Evolutionary conservation across 371 early-diverging fungal species (phyloP).

Genomic region (Apophysomyces variabilis): DNA sequence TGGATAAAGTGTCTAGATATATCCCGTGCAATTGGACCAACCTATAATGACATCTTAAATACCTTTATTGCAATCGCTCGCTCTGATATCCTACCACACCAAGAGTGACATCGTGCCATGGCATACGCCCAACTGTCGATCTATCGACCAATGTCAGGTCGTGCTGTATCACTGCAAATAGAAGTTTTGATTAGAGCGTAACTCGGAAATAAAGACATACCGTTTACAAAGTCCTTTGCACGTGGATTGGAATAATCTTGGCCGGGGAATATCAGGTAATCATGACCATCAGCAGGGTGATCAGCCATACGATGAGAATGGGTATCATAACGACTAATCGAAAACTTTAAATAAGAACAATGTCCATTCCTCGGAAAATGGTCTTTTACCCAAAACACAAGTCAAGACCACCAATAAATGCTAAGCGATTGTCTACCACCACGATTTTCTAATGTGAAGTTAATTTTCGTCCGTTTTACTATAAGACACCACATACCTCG

Average conservation of each 20-base stretch:
- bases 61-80: too few species aligned
- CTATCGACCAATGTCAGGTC: constrained; percentile 64
- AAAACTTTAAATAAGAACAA: neutral
- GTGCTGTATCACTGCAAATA: constrained; percentile 51
- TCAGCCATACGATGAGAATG: constrained; percentile 83
- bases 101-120: constrained; percentile 95
- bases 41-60: constrained; percentile 17
- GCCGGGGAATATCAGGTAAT: constrained; percentile 72
- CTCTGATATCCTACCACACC: constrained; percentile 51
- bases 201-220: constrained; percentile 30
- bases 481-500: constrained; percentile 38
- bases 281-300: constrained; percentile 54
- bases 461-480: constrained; percentile 23
- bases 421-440: constrained; percentile 82
- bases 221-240: constrained; percentile 84
- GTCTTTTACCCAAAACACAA: constrained; percentile 76
- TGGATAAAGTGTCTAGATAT: constrained; percentile 90
- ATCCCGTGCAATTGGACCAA: constrained; percentile 83
- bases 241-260: constrained; percentile 95
- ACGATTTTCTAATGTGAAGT: constrained; percentile 74
- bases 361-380: neutral
- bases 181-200: neutral
- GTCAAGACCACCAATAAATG: constrained; percentile 93
- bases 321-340: constrained; percentile 79
- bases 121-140: constrained; percentile 78